Percentiles rank a stretch among this genome's conserved stretches.
Conservation (phyloP, 1,284 basidiomycete genomes). For the Hypsizygus ulmarius region DNA sequence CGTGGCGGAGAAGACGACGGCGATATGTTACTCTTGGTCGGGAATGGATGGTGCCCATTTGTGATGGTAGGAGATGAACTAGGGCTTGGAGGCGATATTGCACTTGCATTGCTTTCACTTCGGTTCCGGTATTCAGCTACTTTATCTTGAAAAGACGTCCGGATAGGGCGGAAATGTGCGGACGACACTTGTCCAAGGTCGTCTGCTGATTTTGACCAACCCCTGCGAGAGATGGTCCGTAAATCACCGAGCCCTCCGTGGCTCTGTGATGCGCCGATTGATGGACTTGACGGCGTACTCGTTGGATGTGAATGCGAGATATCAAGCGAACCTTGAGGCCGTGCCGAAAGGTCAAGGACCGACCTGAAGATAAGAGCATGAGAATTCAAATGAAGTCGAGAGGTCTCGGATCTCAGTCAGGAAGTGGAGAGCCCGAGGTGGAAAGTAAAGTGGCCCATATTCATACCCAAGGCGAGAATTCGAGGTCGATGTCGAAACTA, state of each 20-base stretch:
- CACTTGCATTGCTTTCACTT: constrained; percentile 24
- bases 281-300: constrained; percentile 38
- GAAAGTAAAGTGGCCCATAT: background rate
- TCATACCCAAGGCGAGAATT: no score
- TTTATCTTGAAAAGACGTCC: constrained; percentile 55
- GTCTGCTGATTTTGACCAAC: constrained; percentile 77
- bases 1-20: constrained; percentile 34
- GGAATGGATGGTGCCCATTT: constrained; percentile 45
- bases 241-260: constrained; percentile 58
- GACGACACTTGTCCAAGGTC: constrained; percentile 61
- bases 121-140: constrained; percentile 59
- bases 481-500: no score
- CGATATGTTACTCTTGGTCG: constrained; percentile 29
- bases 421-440: constrained; percentile 4
- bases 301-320: constrained; percentile 32
- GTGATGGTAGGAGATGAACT: constrained; percentile 7
- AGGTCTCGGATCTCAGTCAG: constrained; percentile 6
- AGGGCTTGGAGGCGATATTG: constrained; percentile 12
- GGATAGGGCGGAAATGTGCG: constrained; percentile 42
- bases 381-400: constrained; percentile 5
- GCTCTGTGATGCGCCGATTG: constrained; percentile 22
- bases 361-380: constrained; percentile 45
- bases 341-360: constrained; percentile 60
- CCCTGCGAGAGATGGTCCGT: constrained; percentile 61
- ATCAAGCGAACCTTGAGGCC: constrained; percentile 49